Evolutionary conservation across 2,329 filamentous ascomycete genomes (phyloP).

Genomic region (Paraphaeosphaeria minitans): DNA sequence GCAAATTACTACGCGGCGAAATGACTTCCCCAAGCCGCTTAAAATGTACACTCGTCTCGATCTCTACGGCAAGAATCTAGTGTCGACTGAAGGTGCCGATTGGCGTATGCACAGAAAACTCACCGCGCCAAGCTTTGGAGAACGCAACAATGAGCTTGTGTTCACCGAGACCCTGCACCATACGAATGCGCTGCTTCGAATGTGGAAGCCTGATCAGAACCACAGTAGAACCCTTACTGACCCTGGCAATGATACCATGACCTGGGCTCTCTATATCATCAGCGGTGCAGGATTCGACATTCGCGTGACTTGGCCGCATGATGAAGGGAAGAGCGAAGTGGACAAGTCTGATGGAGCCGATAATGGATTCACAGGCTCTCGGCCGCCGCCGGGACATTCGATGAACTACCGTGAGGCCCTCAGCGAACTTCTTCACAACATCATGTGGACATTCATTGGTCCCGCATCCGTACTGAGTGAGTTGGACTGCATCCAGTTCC

Average conservation of each 20-base stretch:
- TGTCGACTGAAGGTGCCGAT: conserved; percentile 69
- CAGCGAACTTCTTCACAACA: conserved; percentile 64
- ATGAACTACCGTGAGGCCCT: conserved; percentile 71
- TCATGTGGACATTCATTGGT: conserved; percentile 65
- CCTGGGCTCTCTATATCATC: conserved; percentile 63
- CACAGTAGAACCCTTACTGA: conserved; percentile 57
- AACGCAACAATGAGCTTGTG: conserved; percentile 72
- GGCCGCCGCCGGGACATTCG: conserved; percentile 45
- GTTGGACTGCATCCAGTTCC: conserved; percentile 22
- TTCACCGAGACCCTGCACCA: conserved; percentile 69
- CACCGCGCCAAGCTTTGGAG: conserved; percentile 74
- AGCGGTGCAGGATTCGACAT: conserved; percentile 74
- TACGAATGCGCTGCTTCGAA: conserved; percentile 49
- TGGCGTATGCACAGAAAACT: conserved; percentile 78
- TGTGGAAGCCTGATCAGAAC: conserved; percentile 36
- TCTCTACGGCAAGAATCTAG: conserved; percentile 73
- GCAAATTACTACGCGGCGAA: conserved; percentile 68
- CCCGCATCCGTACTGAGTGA: conserved; percentile 63
- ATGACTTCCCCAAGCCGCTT: conserved; percentile 73
- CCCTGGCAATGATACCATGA: conserved; percentile 69
- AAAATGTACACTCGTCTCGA: conserved; percentile 64
- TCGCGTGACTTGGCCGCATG: conserved; percentile 62
- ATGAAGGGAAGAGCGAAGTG: conserved; percentile 52
- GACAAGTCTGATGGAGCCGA: conserved; percentile 28
- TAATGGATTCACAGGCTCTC: conserved; percentile 41